Base-by-base conservation (phyloP, 2,329 filamentous ascomycete genomes). In the Penicillium polonicum region DNA sequence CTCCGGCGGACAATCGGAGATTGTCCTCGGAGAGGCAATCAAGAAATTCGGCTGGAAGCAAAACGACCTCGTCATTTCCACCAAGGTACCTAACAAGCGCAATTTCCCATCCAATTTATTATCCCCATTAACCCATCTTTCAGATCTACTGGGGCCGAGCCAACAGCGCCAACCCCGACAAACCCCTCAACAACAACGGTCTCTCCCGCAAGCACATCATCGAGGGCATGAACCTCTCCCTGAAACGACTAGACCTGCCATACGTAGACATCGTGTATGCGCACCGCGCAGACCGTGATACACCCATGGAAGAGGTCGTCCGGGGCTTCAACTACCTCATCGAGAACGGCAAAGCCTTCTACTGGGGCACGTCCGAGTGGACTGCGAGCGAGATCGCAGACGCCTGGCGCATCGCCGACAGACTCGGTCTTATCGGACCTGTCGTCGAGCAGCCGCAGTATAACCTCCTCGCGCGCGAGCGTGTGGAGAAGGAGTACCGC, bases 331-430 rank as follows among this genome's bases (percentile, higher is more conserved):
- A 89, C 77, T 80, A 88, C 72, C 74, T 90, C 52, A 88, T 90
- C 70, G 79, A 85, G 71, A 80, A 79, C 0, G 87, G 87, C 63
- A 86, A 88, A 75, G 84, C 85, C 2, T 83, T 90, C 62, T 88
- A 89, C 78, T 88, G 86, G 86, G 86, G 86, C 42, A 89, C 86
- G 0, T 88, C 84, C 0, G 85, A 88, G 71, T 89, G 86, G 86
- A 81, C 79, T 59, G 84, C 86, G 43, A 81, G 83, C 58, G 85
- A 88, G 75, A 88, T 89, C 68, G 81, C 82, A 6, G 80, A 84
- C 57, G 86, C 87, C 4, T 85, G 83, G 80, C 77, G 83, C 39
- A 77, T 84, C 60, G 84, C 86, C 35, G 84, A 87, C 63, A 80
- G 79, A 62, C 78, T 88, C 9, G 79, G 81, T 15, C 76, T 89